Evolutionary conservation across 345 rosid genomes (phyloP), one percentile per base, ranked within the genome.

Genomic region (Acer negundo): DNA sequence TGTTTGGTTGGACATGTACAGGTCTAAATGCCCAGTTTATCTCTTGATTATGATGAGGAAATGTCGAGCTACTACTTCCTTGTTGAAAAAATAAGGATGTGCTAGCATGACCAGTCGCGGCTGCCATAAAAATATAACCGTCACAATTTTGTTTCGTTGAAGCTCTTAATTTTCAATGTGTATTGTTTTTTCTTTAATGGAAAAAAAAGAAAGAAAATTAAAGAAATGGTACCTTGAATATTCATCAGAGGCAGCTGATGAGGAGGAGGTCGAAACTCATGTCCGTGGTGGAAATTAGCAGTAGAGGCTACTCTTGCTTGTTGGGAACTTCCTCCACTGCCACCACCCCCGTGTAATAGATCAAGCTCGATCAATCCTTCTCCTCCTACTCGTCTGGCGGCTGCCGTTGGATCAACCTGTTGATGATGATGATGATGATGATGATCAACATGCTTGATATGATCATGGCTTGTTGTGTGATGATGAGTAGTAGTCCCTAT

Each of bases 11-110:
- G 67, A 80, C 68, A 63, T 35, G 38, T 35, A 80, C 68, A 49
- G 94, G 92, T 78, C 95, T 87, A 85, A 90, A 86, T 77, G 87
- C 86, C 93, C 94, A 81, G 84, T 85, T 84, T 82, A 90, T 75
- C 74, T 94, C 94, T 46, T 85, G 90, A 72, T 35, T 35, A 35
- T 79, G 84, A 71, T 79, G 82, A 75, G 85, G 84, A 79, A 83
- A 87, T 70, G 79, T 76, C 46, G 87, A 80, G 80, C 85, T 82
- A 76, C 83, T 84, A 76, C 83, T 84, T 61, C 86, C 81, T 64
- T 89, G 87, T 69, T 84, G 90, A 82, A 78, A 81, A 68, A 79
- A 86, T 31, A 84, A 79, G 64, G 90, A 74, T 47, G 86, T 7
- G 26, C 74, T 53, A 81, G 38, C 38, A 4, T 77, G 75, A 80